These are phyloP conservation scores for Colletotrichum orchidophilum DNA, from an alignment of 2,329 filamentous ascomycete species.

Conservation along the genomic window DNA sequence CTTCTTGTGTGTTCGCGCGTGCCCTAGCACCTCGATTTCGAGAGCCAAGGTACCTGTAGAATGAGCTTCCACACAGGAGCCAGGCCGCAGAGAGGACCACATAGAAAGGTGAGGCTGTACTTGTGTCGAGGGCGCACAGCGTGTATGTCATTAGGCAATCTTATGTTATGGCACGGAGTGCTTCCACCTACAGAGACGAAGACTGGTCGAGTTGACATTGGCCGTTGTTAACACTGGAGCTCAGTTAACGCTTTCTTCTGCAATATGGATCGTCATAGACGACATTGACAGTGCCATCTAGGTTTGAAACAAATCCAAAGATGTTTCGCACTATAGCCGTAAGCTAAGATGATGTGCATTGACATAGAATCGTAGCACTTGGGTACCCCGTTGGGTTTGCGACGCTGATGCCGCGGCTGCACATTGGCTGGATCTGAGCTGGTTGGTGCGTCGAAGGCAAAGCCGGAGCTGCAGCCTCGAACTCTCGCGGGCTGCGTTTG, in stretches of 20 bases:
- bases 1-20: not conserved
- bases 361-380: conserved; percentile 9
- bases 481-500: not conserved
- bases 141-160: not conserved
- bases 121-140: not conserved
- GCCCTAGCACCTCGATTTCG: not conserved
- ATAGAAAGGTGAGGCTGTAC: not conserved
- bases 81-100: not conserved
- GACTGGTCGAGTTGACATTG: conserved; percentile 4
- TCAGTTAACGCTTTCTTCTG: not conserved
- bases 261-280: not conserved
- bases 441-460: conserved; percentile 4
- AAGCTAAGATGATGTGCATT: conserved; percentile 15
- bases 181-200: conserved; percentile 14
- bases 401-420: not conserved
- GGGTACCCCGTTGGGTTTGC: not conserved
- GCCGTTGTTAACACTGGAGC: not conserved
- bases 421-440: not conserved
- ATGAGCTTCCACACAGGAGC: not conserved
- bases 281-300: not conserved
- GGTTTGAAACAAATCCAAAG: conserved; percentile 24
- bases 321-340: conserved; percentile 15
- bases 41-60: too few relatives aligned
- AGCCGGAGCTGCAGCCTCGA: not conserved
- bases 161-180: not conserved